Percentiles rank a stretch among this genome's conserved stretches.
These are phyloP conservation scores for Asterochloris sp. DNA, from an alignment of 139 green algal species.

Conservation along the genomic window DNA sequence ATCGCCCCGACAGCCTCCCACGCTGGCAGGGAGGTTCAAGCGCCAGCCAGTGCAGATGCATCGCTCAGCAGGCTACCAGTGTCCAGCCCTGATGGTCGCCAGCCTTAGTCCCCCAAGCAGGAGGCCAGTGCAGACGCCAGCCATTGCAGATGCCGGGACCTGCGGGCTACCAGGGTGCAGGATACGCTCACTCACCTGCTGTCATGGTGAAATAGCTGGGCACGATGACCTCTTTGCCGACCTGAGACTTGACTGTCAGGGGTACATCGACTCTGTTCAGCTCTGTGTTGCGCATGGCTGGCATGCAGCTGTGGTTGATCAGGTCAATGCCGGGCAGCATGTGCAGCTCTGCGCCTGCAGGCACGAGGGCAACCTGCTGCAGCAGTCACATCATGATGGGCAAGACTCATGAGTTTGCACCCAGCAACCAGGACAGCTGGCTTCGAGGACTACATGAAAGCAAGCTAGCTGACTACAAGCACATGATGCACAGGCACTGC, in stretches of 20 bases:
- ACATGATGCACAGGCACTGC: not conserved
- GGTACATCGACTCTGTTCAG: slow-evolving; percentile 35
- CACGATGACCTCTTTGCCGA: slow-evolving; percentile 16
- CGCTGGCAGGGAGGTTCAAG: too few relatives aligned
- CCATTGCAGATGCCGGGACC: too few relatives aligned
- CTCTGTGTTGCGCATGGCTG: slow-evolving; percentile 33
- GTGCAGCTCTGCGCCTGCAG: slow-evolving; percentile 45
- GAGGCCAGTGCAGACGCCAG: too few relatives aligned
- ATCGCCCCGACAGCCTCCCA: too few relatives aligned
- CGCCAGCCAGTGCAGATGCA: too few relatives aligned
- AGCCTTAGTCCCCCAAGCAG: too few relatives aligned
- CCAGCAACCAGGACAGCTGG: not conserved
- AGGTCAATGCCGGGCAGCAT: slow-evolving; percentile 69
- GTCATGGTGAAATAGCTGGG: slow-evolving; percentile 50
- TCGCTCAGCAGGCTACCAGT: too few relatives aligned
- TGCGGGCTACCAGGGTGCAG: not conserved
- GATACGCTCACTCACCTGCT: slow-evolving; percentile 28
- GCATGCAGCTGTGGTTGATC: slow-evolving; percentile 59
- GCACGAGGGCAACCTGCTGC: not conserved
- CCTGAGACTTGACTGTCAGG: slow-evolving; percentile 25
- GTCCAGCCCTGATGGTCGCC: too few relatives aligned
- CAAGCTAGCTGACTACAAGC: not conserved
- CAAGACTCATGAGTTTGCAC: not conserved
- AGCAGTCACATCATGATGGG: too few relatives aligned
- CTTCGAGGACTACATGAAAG: too few relatives aligned